These are phyloP conservation scores for Aureobasidium zeae DNA, from an alignment of 2,329 filamentous ascomycete genomes.

Conservation along the genomic window DNA sequence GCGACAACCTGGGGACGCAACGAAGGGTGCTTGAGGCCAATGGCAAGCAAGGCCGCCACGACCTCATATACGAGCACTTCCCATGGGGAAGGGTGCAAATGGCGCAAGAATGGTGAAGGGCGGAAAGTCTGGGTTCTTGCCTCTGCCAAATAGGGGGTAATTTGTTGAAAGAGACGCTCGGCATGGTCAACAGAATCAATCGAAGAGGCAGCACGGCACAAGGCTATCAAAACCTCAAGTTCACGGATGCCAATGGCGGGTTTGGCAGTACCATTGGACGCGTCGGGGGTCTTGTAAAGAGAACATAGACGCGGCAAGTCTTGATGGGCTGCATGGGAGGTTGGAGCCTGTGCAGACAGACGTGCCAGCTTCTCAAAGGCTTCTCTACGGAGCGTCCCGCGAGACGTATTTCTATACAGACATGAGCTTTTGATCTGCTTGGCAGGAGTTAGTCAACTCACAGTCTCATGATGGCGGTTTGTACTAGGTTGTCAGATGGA, in stretches of 20 bases:
- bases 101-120: conserved; percentile 71
- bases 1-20: conserved; percentile 58
- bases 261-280: conserved; percentile 20
- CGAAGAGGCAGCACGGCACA: conserved; percentile 80
- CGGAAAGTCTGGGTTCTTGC: conserved; percentile 70
- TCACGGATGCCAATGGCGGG: conserved; percentile 58
- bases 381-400: conserved; percentile 33
- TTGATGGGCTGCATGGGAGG: conserved; percentile 22
- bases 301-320: conserved; percentile 37
- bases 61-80: conserved; percentile 74
- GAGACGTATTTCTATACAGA: conserved; percentile 13
- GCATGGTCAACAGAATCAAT: conserved; percentile 64
- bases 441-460: not conserved
- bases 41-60: conserved; percentile 67
- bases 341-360: conserved; percentile 34
- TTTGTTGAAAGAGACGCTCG: conserved; percentile 65
- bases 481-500: too few relatives aligned
- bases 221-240: conserved; percentile 79
- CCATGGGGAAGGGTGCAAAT: conserved; percentile 78
- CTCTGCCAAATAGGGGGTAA: conserved; percentile 78
- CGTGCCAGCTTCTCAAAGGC: conserved; percentile 43
- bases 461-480: conserved; percentile 11
- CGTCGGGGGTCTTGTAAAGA: conserved; percentile 20
- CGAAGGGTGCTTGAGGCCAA: conserved; percentile 63
- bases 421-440: not conserved